Evolutionary conservation across 257 asterid species (phyloP).

Genomic region (Solanum neorickii): DNA sequence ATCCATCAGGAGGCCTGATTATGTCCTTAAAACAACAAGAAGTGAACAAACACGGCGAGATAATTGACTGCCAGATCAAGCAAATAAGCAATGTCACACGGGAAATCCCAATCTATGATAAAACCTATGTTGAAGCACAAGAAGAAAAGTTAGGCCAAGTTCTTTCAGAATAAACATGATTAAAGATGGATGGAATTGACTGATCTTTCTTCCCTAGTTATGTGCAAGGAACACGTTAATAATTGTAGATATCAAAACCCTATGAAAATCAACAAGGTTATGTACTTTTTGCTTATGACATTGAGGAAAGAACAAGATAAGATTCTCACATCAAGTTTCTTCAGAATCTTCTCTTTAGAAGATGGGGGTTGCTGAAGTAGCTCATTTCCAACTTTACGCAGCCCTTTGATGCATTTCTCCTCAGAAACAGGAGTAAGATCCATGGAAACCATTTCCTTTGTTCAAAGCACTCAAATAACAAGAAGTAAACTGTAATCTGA

Average conservation of each 20-base stretch:
- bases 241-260: not conserved
- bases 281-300: not conserved
- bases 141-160: not conserved
- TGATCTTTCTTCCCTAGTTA: not conserved
- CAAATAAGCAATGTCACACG: not conserved
- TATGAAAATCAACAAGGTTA: not conserved
- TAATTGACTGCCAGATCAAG: not conserved
- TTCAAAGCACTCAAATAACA: not conserved
- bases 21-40: not conserved
- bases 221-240: not conserved
- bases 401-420: not conserved
- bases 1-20: not conserved
- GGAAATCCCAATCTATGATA: not conserved
- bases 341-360: not conserved
- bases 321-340: constrained; percentile 4
- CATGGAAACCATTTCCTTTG: not conserved
- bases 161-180: not conserved
- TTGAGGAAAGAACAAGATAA: not conserved
- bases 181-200: not conserved
- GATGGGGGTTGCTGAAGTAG: not conserved
- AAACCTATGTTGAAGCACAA: not conserved
- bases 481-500: not conserved
- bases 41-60: not conserved
- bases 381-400: not conserved
- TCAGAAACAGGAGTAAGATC: not conserved